Percentiles rank a stretch among this genome's conserved stretches.
These are phyloP conservation scores for Boletus insuetus DNA, from an alignment of 768 basidiomycete genomes.

Conservation along the genomic window DNA sequence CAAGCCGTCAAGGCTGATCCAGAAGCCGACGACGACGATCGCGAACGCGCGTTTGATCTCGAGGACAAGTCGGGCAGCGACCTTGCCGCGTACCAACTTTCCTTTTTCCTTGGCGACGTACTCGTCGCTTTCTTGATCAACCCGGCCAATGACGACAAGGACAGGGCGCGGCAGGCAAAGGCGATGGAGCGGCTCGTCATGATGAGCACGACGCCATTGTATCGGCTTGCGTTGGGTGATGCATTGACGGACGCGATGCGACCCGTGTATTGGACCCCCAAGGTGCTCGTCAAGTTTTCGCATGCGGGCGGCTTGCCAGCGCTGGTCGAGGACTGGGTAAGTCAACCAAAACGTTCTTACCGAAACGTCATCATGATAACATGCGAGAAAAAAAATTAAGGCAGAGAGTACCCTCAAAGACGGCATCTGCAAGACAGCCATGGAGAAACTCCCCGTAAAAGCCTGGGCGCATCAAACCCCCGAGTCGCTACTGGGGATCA, in stretches of 20 bases:
- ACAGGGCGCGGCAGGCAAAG: background rate
- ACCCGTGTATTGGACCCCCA: background rate
- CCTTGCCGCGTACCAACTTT: background rate
- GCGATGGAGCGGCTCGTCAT: background rate
- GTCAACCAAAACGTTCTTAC: background rate
- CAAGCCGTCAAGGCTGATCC: background rate
- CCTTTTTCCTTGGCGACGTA: background rate
- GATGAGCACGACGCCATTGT: background rate
- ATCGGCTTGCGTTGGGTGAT: background rate
- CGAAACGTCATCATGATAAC: background rate
- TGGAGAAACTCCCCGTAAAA: background rate
- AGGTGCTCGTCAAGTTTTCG: background rate
- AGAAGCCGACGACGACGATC: background rate
- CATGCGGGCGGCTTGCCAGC: background rate
- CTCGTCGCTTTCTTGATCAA: background rate
- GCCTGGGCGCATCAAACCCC: background rate
- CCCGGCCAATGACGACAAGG: background rate
- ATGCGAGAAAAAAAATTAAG: background rate
- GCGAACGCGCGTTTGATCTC: background rate
- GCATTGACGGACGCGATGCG: slow-evolving; percentile 1
- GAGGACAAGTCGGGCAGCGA: background rate
- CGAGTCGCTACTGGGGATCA: background rate
- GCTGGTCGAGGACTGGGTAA: background rate
- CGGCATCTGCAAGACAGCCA: background rate
- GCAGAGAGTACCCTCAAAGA: background rate